Base-by-base conservation (phyloP, 2,329 filamentous ascomycete genomes). In the Tolypocladium endophyticum region DNA sequence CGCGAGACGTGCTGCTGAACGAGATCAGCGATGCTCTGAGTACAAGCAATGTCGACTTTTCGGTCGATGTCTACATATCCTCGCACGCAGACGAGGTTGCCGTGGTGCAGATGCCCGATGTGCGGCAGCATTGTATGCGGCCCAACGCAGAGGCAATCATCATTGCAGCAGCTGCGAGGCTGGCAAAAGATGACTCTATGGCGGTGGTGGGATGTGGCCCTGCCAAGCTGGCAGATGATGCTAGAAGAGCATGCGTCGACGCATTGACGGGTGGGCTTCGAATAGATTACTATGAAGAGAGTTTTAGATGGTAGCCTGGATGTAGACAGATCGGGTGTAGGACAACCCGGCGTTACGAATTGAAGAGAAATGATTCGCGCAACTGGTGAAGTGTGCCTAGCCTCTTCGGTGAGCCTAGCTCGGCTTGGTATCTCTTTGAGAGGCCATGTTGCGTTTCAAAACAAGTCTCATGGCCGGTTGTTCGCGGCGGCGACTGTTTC, bases 171-270 rank as follows among this genome's bases (percentile, higher is more conserved):
- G 67, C 64, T 1, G 64, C 63, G 4, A 60, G 65, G 0, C 65
- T 64, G 0, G 61, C 62, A 0, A 59, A 60, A 0, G 30, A 53
- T 35, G 70, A 68, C 1, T 69, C 68, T 16, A 52, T 78, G 0
- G 77, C 77, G 0, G 69, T 80, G 0, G 69, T 80, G 16, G 74
- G 74, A 0, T 80, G 77, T 59, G 77, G 77, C 0, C 77, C 77
- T 14, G 73, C 71, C 2, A 69, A 65, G 41, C 76, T 80, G 76
- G 75, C 74, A 0, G 77, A 80, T 60, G 74, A 77, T 36, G 69
- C 75, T 3, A 66, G 77, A 50, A 63, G 62, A 54, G 72, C 74
- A 0, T 74, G 76, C 0, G 69, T 73, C 0, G 65, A 68, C 2
- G 63, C 69, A 18, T 60, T 78, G 23, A 63, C 61, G 1, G 61